Conservation (phyloP, 2,329 filamentous ascomycete genomes). For the Colletotrichum eleusines region DNA sequence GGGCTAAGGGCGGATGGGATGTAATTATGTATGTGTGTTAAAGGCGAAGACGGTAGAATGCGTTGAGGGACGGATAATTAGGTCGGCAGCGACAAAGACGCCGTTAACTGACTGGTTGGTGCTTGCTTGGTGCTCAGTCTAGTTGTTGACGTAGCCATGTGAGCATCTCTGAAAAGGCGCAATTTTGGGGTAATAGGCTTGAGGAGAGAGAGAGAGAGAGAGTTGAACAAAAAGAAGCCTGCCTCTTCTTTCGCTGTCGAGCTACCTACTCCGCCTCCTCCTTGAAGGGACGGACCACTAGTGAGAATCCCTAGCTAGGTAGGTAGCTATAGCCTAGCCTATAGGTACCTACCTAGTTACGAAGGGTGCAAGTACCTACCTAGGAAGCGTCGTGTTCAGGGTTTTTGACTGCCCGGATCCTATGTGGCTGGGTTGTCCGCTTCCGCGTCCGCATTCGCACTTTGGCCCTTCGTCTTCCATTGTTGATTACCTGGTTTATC, state of each 20-base stretch:
- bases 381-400: too few species aligned
- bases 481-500: neutral
- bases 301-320: too few species aligned
- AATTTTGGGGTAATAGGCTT: neutral
- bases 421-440: constrained; percentile 32
- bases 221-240: neutral
- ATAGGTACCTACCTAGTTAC: too few species aligned
- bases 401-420: too few species aligned
- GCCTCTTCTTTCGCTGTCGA: neutral
- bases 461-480: neutral
- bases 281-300: neutral
- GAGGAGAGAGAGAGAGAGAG: too few species aligned
- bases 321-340: too few species aligned
- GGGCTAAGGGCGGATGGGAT: constrained; percentile 33
- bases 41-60: neutral
- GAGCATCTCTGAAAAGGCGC: neutral
- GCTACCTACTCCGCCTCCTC: too few species aligned
- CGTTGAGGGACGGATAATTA: neutral
- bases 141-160: neutral
- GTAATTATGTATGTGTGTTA: neutral
- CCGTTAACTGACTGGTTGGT: too few species aligned
- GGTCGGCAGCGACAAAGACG: too few species aligned
- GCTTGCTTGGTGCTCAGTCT: too few species aligned
- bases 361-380: constrained; percentile 37
- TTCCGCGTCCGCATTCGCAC: constrained; percentile 38